These are phyloP conservation scores for Xylaria sp. DNA, from an alignment of 2,329 filamentous ascomycete genomes.

Conservation along the genomic window DNA sequence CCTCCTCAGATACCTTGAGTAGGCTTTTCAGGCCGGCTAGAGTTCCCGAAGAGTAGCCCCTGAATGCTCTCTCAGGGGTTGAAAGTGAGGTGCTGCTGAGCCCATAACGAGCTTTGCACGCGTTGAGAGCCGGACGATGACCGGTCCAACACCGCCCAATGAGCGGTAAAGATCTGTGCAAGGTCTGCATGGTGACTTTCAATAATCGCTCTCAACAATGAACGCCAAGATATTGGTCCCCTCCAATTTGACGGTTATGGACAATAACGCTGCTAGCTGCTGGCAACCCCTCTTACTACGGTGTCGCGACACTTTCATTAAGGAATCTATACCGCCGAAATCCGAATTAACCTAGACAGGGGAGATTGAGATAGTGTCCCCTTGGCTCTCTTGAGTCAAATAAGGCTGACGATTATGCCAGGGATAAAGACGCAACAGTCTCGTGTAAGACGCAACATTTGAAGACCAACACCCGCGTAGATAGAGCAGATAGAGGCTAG, in stretches of 20 bases:
- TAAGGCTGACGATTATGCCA: background rate
- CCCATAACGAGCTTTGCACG: conserved; percentile 13
- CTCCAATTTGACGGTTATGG: background rate
- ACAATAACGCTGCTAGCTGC: conserved; percentile 2
- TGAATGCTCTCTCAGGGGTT: conserved; percentile 29
- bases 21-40: conserved; percentile 56
- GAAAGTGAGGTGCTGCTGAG: conserved; percentile 31
- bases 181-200: conserved; percentile 34
- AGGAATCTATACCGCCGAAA: background rate
- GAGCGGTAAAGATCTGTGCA: conserved; percentile 33
- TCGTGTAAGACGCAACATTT: too few relatives aligned
- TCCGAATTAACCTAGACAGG: background rate
- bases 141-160: conserved; percentile 25
- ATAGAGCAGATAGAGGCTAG: background rate
- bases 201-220: background rate
- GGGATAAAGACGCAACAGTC: background rate
- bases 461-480: background rate
- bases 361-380: background rate
- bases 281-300: background rate
- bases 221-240: background rate
- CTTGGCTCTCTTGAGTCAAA: background rate
- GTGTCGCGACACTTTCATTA: background rate
- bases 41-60: conserved; percentile 34
- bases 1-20: conserved; percentile 82
- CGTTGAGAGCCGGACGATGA: conserved; percentile 13